Conservation (phyloP, 192 early-diverging fungal genomes). For the Diversispora epigaea region DNA sequence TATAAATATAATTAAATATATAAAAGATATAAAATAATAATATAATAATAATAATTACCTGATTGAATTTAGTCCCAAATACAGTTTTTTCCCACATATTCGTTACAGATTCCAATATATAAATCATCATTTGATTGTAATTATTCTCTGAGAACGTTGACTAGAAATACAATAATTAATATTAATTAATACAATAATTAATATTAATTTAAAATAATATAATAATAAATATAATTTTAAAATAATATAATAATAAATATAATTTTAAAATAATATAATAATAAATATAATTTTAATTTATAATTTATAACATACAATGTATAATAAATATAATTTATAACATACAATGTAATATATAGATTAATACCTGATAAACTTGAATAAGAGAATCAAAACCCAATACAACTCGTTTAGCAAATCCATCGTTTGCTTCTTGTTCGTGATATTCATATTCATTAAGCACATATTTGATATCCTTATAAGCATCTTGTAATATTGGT, state of each 20-base stretch:
- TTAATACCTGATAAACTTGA: constrained; percentile 57
- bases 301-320: too few relatives aligned
- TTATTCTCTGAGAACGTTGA: constrained; percentile 67
- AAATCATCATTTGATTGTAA: constrained; percentile 60
- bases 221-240: background rate
- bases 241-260: background rate
- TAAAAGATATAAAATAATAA: too few relatives aligned
- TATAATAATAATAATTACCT: constrained; percentile 43
- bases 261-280: background rate
- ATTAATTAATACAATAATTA: background rate
- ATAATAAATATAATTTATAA: too few relatives aligned
- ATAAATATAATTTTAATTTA: background rate
- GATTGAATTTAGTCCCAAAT: constrained; percentile 84
- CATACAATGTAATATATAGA: background rate
- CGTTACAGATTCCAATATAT: constrained; percentile 67
- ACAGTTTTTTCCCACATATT: constrained; percentile 88
- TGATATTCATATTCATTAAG: constrained; percentile 91
- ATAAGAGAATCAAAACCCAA: constrained; percentile 64
- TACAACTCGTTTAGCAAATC: constrained; percentile 81
- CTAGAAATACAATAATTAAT: constrained; percentile 25
- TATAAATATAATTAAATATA: too few relatives aligned
- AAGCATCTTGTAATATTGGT: constrained; percentile 76
- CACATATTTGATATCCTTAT: constrained; percentile 85
- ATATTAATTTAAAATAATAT: background rate
- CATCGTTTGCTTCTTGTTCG: constrained; percentile 73